These are phyloP conservation scores for Barnettozyma pratensis DNA, from an alignment of 805 yeast species.

Conservation along the genomic window DNA sequence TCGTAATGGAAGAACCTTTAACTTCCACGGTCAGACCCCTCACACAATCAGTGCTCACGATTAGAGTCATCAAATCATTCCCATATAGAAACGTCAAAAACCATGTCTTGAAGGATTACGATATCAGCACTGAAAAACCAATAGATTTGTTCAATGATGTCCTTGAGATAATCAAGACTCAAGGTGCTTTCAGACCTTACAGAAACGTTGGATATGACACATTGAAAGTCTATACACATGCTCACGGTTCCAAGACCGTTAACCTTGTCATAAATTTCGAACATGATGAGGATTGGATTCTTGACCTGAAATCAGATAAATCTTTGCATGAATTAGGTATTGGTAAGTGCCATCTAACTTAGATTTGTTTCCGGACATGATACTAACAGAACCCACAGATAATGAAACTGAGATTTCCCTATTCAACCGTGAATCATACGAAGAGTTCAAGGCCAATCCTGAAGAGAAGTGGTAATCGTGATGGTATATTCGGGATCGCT, in stretches of 20 bases:
- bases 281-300: slow-evolving; percentile 72
- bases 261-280: slow-evolving; percentile 88
- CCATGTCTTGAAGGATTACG: slow-evolving; percentile 60
- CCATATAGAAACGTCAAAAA: slow-evolving; percentile 86
- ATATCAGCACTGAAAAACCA: slow-evolving; percentile 66
- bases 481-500: neutral
- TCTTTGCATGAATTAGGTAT: slow-evolving; percentile 34
- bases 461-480: slow-evolving; percentile 75
- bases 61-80: slow-evolving; percentile 86
- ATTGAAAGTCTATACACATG: slow-evolving; percentile 85
- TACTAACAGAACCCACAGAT: slow-evolving; percentile 31
- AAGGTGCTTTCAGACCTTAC: slow-evolving; percentile 76
- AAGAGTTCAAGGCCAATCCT: slow-evolving; percentile 70
- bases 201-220: slow-evolving; percentile 71
- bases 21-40: slow-evolving; percentile 68
- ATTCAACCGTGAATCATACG: slow-evolving; percentile 67
- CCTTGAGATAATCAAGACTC: slow-evolving; percentile 40
- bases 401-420: slow-evolving; percentile 91
- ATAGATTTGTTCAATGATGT: slow-evolving; percentile 53
- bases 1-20: slow-evolving; percentile 50
- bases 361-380: slow-evolving; percentile 24
- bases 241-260: slow-evolving; percentile 92
- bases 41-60: slow-evolving; percentile 67
- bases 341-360: slow-evolving; percentile 15
- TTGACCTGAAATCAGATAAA: slow-evolving; percentile 33